phyloP scores from a whole-genome alignment of 2,329 filamentous ascomycete species.

The Penicillium palitans region DNA sequence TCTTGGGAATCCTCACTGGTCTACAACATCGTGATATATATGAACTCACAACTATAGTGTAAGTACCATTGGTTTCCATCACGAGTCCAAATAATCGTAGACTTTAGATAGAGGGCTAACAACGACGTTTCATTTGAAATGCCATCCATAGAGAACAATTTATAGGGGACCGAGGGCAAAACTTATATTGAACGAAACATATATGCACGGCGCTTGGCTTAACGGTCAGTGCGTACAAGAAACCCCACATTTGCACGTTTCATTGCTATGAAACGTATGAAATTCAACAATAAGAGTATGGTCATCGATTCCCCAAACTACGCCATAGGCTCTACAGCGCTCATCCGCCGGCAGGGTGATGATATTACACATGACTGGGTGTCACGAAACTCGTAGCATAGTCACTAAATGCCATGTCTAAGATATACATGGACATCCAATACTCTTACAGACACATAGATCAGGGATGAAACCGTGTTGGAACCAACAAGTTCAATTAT shows the following conservation, averaged over 20 bases:
- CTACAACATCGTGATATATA: neutral
- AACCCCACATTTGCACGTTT: neutral
- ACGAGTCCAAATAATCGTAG: neutral
- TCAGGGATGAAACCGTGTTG: neutral
- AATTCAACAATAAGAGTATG: neutral
- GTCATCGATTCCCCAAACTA: neutral
- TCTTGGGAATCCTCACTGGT: neutral
- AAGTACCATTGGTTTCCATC: neutral
- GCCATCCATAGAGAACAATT: neutral
- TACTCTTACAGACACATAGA: neutral
- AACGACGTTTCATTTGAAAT: neutral
- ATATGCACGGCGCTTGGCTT: neutral
- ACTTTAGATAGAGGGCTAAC: too few relatives aligned
- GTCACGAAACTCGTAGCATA: neutral
- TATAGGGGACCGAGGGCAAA: neutral
- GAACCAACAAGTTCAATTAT: constrained; percentile 5
- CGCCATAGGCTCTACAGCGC: neutral
- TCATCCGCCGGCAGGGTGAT: neutral
- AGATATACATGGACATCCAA: neutral
- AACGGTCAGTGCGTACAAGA: neutral
- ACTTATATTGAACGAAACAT: neutral
- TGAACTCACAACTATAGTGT: neutral
- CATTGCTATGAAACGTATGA: too few relatives aligned
- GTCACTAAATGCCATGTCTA: neutral
- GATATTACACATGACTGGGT: neutral